Conservation (phyloP, 352 stramenopile genomes). For the Phytophthora tentaculata region DNA sequence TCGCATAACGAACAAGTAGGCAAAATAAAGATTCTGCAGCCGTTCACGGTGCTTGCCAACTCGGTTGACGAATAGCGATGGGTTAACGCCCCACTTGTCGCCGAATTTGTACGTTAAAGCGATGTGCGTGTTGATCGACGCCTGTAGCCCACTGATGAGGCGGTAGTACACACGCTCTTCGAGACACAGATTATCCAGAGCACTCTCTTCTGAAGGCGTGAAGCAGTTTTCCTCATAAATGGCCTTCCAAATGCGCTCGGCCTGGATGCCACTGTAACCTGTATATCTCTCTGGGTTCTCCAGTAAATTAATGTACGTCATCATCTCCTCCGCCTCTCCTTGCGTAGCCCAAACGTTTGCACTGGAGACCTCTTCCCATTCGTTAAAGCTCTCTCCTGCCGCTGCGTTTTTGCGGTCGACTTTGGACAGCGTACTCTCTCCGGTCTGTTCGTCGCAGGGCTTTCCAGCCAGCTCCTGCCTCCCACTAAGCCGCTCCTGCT, state of each 20-base stretch:
- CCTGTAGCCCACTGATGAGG: slow-evolving; percentile 96
- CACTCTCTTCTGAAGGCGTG: slow-evolving; percentile 60
- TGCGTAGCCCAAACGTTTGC: slow-evolving; percentile 69
- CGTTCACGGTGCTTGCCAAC: slow-evolving; percentile 94
- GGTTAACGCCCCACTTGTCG: slow-evolving; percentile 75
- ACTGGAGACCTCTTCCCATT: slow-evolving; percentile 70
- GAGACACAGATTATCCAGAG: slow-evolving; percentile 82
- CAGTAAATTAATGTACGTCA: slow-evolving; percentile 95
- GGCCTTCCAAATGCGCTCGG: slow-evolving; percentile 94
- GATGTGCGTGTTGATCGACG: slow-evolving; percentile 96
- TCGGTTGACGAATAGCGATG: slow-evolving; percentile 84
- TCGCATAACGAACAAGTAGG: slow-evolving; percentile 97
- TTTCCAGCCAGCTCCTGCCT: slow-evolving; percentile 27
- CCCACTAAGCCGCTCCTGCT: slow-evolving; percentile 34
- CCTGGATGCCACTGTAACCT: slow-evolving; percentile 94
- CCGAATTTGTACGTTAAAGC: slow-evolving; percentile 85
- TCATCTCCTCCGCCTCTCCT: slow-evolving; percentile 61
- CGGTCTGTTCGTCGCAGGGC: slow-evolving; percentile 73
- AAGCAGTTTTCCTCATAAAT: slow-evolving; percentile 99
- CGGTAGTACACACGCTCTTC: slow-evolving; percentile 97
- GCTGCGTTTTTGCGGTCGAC: slow-evolving; percentile 79
- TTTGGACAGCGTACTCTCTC: slow-evolving; percentile 75
- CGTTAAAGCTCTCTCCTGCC: slow-evolving; percentile 60
- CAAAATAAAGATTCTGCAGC: slow-evolving; percentile 98
- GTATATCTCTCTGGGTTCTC: slow-evolving; percentile 99